Base-by-base conservation (phyloP, 164 flowering plant genomes). In the Protea cynaroides region DNA sequence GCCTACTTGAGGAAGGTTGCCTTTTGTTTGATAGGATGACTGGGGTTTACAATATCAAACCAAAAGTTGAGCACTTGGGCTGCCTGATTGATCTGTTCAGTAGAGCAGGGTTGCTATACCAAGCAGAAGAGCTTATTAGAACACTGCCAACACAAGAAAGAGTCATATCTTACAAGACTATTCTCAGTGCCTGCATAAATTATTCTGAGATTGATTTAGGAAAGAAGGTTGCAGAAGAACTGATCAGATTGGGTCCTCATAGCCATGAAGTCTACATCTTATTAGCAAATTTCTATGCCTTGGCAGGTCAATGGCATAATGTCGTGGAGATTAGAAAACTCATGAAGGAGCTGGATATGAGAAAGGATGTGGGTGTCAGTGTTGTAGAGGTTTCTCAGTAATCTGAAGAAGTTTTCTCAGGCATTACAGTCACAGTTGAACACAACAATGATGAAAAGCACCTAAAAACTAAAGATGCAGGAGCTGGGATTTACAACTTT, bases 221-320 rank as follows among this genome's bases (percentile, higher is more conserved):
- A 17, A 52, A 65, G 64, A 65, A 62, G 44, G 43, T 66, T 52
- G 77, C 79, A 25, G 46, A 65, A 37, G 62, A 64, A 60, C 53
- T 79, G 59, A 56, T 61, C 34, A 64, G 63, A n/a, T 52, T 71
- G 55, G 60, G 49, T 38, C 66, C 73, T 53, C 50, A 59, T 0
- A 66, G 56, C 67, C 65, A 69, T 54, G 74, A 36, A 25, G 68
- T 65, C 23, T 59, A 64, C 37, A 24, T 73, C 58, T 25, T 73
- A 46, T 43, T 73, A 65, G 76, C 77, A 8, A 73, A 75, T 56
- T 73, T 79, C 58, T 73, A 73, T 51, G 74, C 79, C 54, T 57
- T 40, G 22, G 59, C 66, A 15, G 71, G 75, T 60, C 67, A 38
- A 15, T 79, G 82, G 79, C 55, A 62, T 49, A 59, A 71, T 60